Conservation (phyloP, 1,139 yeast genomes). For the Scheffersomyces insectosa region DNA sequence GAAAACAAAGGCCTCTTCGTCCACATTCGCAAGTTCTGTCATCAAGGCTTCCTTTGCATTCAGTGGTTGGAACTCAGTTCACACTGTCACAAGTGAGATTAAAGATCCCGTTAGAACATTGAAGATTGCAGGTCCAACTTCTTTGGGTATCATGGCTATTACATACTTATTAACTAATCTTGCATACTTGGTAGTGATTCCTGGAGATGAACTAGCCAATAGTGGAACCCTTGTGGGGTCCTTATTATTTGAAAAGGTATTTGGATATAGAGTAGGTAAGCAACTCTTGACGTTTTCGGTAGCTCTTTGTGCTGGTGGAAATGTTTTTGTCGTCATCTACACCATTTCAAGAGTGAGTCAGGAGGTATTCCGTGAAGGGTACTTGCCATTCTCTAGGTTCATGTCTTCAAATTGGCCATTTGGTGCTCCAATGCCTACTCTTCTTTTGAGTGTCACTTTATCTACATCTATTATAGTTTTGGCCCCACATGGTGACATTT, state of each 20-base stretch:
- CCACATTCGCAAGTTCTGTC: conserved; percentile 56
- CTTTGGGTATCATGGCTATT: conserved; percentile 47
- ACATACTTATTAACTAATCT: conserved; percentile 57
- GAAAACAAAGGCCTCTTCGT: conserved; percentile 32
- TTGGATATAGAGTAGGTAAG: conserved; percentile 54
- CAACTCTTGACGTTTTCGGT: conserved; percentile 55
- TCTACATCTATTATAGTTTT: conserved; percentile 50
- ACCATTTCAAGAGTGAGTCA: conserved; percentile 63
- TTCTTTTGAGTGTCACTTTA: conserved; percentile 35
- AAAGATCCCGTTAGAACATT: conserved; percentile 58
- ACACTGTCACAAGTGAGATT: conserved; percentile 61
- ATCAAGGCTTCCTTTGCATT: conserved; percentile 61
- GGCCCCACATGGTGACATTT: conserved; percentile 79
- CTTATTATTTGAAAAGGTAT: conserved; percentile 53
- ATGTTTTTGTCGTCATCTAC: conserved; percentile 61
- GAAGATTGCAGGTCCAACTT: conserved; percentile 60
- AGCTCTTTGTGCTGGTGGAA: conserved; percentile 62
- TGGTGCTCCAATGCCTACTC: conserved; percentile 56
- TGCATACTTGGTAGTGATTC: conserved; percentile 57
- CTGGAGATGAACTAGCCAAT: conserved; percentile 51
- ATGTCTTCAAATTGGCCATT: conserved; percentile 60
- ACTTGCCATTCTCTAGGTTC: conserved; percentile 50
- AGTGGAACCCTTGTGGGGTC: conserved; percentile 65
- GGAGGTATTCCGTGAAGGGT: conserved; percentile 65
- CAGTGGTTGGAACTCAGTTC: conserved; percentile 67